These are phyloP conservation scores for Sarcomyxa edulis DNA, from an alignment of 768 basidiomycete species.

Conservation along the genomic window DNA sequence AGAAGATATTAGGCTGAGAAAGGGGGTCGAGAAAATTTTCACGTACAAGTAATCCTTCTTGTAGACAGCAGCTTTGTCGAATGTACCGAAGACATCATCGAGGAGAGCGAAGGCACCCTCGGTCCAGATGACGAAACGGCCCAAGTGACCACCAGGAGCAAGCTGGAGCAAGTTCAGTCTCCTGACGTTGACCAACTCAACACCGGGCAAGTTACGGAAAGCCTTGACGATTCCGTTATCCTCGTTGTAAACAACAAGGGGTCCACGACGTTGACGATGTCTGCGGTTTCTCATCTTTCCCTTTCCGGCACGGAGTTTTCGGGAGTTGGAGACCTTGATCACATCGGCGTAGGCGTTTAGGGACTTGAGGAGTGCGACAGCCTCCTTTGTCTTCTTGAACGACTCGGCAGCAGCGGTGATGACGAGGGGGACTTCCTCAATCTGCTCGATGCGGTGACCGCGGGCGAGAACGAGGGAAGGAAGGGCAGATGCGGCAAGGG, in stretches of 20 bases:
- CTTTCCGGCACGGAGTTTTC: slow-evolving; percentile 95
- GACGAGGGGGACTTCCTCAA: slow-evolving; percentile 96
- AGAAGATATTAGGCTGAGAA: neutral
- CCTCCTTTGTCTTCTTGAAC: slow-evolving; percentile 95
- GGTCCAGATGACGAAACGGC: slow-evolving; percentile 99
- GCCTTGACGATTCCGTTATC: slow-evolving; percentile 97
- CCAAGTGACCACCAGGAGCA: slow-evolving; percentile 98
- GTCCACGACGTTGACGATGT: slow-evolving; percentile 95
- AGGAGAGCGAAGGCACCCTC: slow-evolving; percentile 89
- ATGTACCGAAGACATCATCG: slow-evolving; percentile 94
- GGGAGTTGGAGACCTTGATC: slow-evolving; percentile 94
- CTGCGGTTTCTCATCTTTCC: slow-evolving; percentile 97
- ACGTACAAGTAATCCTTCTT: slow-evolving; percentile 88
- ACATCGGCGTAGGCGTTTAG: slow-evolving; percentile 90
- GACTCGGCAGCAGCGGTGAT: slow-evolving; percentile 75
- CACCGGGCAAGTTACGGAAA: slow-evolving; percentile 98
- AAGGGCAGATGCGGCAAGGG: slow-evolving; percentile 94
- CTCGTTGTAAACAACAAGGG: slow-evolving; percentile 94
- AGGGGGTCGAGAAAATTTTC: slow-evolving; percentile 1
- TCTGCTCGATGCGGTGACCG: slow-evolving; percentile 96
- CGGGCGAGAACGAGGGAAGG: slow-evolving; percentile 98
- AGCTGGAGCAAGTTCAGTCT: slow-evolving; percentile 97
- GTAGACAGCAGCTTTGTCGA: slow-evolving; percentile 76
- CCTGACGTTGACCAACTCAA: slow-evolving; percentile 93
- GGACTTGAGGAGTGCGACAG: slow-evolving; percentile 87